phyloP scores from a whole-genome alignment of 768 basidiomycete genomes.

The Tulasnella sp. region DNA sequence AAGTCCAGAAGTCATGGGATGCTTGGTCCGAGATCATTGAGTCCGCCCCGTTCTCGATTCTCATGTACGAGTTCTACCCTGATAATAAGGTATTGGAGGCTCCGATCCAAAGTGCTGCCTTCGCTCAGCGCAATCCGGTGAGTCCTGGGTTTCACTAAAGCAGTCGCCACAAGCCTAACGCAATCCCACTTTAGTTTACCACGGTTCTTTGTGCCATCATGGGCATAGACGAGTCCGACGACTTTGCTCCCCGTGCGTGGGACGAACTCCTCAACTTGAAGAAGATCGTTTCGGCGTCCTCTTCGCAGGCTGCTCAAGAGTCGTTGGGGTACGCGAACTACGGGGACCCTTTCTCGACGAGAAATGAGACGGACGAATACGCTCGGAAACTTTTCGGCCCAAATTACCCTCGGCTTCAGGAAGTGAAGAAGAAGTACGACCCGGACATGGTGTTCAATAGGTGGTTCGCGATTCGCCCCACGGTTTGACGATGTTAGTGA shows the following conservation, averaged over 20 bases:
- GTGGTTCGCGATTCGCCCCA: constrained; percentile 12
- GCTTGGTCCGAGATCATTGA: not conserved
- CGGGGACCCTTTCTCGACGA: not conserved
- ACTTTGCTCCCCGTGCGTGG: not conserved
- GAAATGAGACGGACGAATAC: constrained; percentile 5
- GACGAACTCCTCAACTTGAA: not conserved
- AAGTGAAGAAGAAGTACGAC: constrained; percentile 15
- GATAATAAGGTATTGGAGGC: not conserved
- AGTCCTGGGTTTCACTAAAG: not conserved
- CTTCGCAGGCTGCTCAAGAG: not conserved
- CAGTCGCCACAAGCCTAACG: not conserved
- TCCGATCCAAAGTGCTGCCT: not conserved
- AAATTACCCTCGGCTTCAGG: constrained; percentile 8
- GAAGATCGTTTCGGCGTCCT: not conserved
- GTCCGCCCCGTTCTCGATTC: not conserved
- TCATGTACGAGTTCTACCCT: constrained; percentile 9
- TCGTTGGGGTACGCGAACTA: constrained; percentile 2
- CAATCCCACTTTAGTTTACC: not conserved
- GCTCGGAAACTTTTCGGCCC: constrained; percentile 3
- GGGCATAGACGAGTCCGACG: not conserved
- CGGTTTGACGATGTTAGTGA: not conserved
- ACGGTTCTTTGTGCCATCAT: not conserved
- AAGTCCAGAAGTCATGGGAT: not conserved
- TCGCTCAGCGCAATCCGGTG: not conserved
- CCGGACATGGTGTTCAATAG: constrained; percentile 15